Evolutionary conservation across 139 green algal species (phyloP), one percentile per base, ranked within the genome.

Genomic region (Haematococcus sp.): DNA sequence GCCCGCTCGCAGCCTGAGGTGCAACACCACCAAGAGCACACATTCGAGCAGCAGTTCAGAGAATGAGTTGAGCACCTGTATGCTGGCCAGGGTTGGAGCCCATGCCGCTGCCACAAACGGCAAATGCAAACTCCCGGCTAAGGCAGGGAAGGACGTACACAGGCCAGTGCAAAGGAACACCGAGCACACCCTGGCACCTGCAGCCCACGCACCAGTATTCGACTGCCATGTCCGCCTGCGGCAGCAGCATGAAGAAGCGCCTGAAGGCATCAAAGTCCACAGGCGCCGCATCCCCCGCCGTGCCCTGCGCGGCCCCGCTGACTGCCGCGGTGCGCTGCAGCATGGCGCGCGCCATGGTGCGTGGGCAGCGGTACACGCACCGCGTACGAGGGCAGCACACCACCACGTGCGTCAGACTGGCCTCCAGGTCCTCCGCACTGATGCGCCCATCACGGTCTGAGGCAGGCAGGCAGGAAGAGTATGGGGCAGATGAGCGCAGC

Each of bases 171-270:
- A n/a, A n/a, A n/a, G n/a, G n/a, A n/a, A n/a, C n/a, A n/a, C n/a
- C 22, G 52, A 9, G 20, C 19, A 27, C 52, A 60, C 52, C 20
- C 22, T 60, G 52, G 22, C 52, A 3, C 9, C 13, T 30, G 52
- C 20, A 65, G 22, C 4, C 3, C 17, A 65, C 58, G 19, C 35
- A 59, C 55, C 76, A 87, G 80, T 83, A 88, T 23, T 84, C 75
- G 27, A 85, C 74, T 17, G 84, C 63, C 60, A 82, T 69, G 46
- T 84, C 82, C 13, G 79, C 77, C 68, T 83, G 59, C 15, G 87
- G 87, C 68, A 92, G 73, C 71, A 92, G 67, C 75, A 92, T 74
- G 81, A 92, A 92, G 60, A 90, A 90, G 35, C 73, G 60, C 0
- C 87, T 70, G 80, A 92, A 92, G 63, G 87, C 73, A 5, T 32